Percentiles rank a stretch among this genome's conserved stretches.
Conservation (phyloP, 2,329 filamentous ascomycete species). For the Trichophyton benhamiae region DNA sequence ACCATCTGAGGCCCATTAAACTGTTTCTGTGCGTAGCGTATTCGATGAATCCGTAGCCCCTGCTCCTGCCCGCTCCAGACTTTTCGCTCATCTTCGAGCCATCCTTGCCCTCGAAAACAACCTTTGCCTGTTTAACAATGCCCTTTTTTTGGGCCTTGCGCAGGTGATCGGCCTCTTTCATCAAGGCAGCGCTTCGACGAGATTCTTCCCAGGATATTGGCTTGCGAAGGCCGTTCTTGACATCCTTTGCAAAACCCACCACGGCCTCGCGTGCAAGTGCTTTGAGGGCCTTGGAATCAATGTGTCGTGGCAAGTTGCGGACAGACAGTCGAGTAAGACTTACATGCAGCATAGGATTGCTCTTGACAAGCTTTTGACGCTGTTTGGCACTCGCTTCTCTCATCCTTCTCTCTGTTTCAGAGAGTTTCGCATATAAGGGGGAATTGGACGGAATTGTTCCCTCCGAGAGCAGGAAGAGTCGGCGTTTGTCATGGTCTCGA, state of each 20-base stretch:
- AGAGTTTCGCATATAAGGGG: constrained; percentile 61
- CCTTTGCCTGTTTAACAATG: constrained; percentile 83
- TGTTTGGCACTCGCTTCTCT: constrained; percentile 77
- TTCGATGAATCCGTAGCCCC: constrained; percentile 95
- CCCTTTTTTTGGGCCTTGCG: constrained; percentile 74
- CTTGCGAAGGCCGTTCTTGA: constrained; percentile 62
- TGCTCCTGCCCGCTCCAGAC: constrained; percentile 65
- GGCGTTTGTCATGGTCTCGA: constrained; percentile 74
- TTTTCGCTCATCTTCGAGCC: constrained; percentile 72
- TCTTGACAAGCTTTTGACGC: constrained; percentile 78
- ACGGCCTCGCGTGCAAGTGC: constrained; percentile 82
- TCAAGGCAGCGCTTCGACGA: constrained; percentile 63
- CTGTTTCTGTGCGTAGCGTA: constrained; percentile 89
- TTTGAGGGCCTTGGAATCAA: constrained; percentile 80
- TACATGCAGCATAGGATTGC: constrained; percentile 77
- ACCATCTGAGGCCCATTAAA: constrained; percentile 84
- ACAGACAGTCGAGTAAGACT: constrained; percentile 82
- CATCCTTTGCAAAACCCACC: constrained; percentile 85
- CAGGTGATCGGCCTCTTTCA: constrained; percentile 65
- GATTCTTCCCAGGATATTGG: constrained; percentile 85
- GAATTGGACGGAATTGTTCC: constrained; percentile 70
- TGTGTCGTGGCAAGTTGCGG: constrained; percentile 74
- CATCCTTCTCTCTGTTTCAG: constrained; percentile 71
- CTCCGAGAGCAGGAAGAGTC: constrained; percentile 76
- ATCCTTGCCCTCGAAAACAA: constrained; percentile 79